These are phyloP conservation scores for Chrysosporium keratinophilum DNA, from an alignment of 2,329 filamentous ascomycete genomes.

Conservation along the genomic window DNA sequence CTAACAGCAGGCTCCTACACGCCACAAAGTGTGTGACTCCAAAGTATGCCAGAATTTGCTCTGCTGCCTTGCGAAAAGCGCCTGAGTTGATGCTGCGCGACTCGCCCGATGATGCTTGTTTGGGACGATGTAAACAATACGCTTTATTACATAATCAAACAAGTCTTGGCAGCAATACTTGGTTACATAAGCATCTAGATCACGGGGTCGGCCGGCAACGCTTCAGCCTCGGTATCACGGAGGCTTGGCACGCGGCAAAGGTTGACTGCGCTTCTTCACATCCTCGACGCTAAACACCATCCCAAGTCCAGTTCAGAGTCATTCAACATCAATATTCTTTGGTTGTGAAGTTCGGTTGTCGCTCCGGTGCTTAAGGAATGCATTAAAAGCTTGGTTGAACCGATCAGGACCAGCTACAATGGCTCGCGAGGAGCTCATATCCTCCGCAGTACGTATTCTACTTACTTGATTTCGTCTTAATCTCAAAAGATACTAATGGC, in stretches of 20 bases:
- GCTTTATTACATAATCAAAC: constrained; percentile 2
- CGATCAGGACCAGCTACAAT: constrained; percentile 46
- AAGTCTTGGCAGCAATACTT: background rate
- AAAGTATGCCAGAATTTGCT: background rate
- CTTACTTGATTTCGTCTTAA: constrained; percentile 20
- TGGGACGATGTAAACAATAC: constrained; percentile 10
- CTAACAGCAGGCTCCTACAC: background rate
- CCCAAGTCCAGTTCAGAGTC: background rate
- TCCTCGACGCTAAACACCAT: too few species aligned
- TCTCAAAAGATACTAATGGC: constrained; percentile 20
- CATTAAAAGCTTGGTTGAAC: background rate
- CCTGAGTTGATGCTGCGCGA: background rate
- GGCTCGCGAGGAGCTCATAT: constrained; percentile 87
- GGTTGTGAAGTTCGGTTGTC: background rate
- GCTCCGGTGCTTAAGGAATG: background rate
- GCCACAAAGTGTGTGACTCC: background rate
- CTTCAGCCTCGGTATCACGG: constrained; percentile 19
- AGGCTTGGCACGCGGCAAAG: too few species aligned
- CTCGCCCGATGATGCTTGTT: background rate
- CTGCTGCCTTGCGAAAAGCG: background rate
- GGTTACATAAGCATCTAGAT: constrained; percentile 21
- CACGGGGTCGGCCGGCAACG: constrained; percentile 23
- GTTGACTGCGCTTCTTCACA: too few species aligned
- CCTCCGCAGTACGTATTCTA: constrained; percentile 58
- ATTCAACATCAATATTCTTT: background rate